A percentile compares a stretch with the other conserved stretches of the same genome.
These are phyloP conservation scores for Cryomyces antarcticus DNA, from an alignment of 495 filamentous ascomycete genomes.

Conservation along the genomic window DNA sequence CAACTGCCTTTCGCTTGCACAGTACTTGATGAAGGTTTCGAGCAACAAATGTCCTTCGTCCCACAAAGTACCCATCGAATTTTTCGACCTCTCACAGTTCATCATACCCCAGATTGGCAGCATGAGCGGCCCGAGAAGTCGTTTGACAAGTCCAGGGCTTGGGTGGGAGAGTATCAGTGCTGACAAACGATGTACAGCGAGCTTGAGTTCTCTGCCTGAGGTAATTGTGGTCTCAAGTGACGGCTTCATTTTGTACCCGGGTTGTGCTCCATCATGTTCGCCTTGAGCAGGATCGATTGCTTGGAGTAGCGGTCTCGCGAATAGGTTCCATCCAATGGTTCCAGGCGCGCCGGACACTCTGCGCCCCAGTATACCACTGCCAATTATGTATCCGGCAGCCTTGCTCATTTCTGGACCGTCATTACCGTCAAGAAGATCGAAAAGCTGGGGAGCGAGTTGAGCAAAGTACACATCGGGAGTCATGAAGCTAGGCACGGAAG, in stretches of 20 bases:
- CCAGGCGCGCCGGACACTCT: constrained; percentile 46
- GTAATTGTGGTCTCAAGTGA: constrained; percentile 21
- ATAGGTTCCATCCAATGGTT: constrained; percentile 45
- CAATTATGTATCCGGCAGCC: constrained; percentile 51
- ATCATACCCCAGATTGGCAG: constrained; percentile 47
- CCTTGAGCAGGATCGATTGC: constrained; percentile 34
- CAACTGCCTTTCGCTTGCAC: constrained; percentile 22
- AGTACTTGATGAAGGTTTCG: constrained; percentile 28
- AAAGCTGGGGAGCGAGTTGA: constrained; percentile 43
- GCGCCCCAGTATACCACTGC: constrained; percentile 49
- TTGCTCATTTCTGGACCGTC: constrained; percentile 42
- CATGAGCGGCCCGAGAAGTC: constrained; percentile 41
- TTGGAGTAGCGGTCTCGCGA: constrained; percentile 44
- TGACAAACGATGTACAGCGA: constrained; percentile 34
- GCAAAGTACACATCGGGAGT: constrained; percentile 37
- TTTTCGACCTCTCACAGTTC: constrained; percentile 19
- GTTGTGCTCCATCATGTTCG: constrained; percentile 1
- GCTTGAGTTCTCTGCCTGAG: constrained; percentile 20
- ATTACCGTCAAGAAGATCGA: constrained; percentile 43
- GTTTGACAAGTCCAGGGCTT: constrained; percentile 51
- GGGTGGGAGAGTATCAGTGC: constrained; percentile 44
- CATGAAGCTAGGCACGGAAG: constrained; percentile 38
- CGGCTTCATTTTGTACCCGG: too few relatives aligned
- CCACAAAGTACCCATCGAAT: constrained; percentile 19
- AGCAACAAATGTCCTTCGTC: constrained; percentile 20